Conservation (phyloP, 2,329 filamentous ascomycete genomes). For the Chalaropsis thielavioides region DNA sequence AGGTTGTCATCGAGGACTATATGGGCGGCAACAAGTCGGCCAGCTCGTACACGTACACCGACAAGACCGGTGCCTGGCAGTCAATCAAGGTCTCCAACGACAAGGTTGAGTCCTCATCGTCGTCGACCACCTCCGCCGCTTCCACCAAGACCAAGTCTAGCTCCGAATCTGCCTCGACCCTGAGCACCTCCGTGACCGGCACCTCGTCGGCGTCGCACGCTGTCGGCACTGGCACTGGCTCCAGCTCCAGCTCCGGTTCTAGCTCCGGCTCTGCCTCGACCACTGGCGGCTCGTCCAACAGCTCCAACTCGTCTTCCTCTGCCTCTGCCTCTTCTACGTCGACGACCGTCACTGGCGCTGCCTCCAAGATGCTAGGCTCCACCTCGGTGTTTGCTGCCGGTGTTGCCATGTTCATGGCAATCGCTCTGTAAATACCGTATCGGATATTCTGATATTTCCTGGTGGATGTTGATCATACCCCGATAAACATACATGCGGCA, state of each 20-base stretch:
- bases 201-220: conserved; percentile 12
- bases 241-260: conserved; percentile 6
- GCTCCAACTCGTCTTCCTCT: not conserved
- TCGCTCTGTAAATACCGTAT: conserved; percentile 15
- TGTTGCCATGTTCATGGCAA: conserved; percentile 11
- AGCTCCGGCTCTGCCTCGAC: not conserved
- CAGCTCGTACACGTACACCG: conserved; percentile 30
- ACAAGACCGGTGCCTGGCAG: conserved; percentile 29
- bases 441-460: not conserved
- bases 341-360: conserved; percentile 1
- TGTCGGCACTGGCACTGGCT: conserved; percentile 3
- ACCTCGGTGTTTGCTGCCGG: conserved; percentile 14
- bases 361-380: conserved; percentile 5
- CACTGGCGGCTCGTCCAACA: not conserved
- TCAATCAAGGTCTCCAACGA: conserved; percentile 28
- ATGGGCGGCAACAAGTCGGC: conserved; percentile 29
- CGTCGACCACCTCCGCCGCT: conserved; percentile 9
- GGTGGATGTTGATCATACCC: conserved; percentile 1
- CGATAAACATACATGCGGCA: conserved; percentile 9
- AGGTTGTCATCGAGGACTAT: conserved; percentile 32
- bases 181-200: conserved; percentile 11
- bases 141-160: conserved; percentile 6
- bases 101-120: conserved; percentile 2
- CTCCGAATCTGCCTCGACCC: not conserved
- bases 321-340: not conserved